Percentiles rank a stretch among this genome's conserved stretches.
Evolutionary conservation across 768 basidiomycete genomes (phyloP).

Genomic region (Leccinellum albellum): DNA sequence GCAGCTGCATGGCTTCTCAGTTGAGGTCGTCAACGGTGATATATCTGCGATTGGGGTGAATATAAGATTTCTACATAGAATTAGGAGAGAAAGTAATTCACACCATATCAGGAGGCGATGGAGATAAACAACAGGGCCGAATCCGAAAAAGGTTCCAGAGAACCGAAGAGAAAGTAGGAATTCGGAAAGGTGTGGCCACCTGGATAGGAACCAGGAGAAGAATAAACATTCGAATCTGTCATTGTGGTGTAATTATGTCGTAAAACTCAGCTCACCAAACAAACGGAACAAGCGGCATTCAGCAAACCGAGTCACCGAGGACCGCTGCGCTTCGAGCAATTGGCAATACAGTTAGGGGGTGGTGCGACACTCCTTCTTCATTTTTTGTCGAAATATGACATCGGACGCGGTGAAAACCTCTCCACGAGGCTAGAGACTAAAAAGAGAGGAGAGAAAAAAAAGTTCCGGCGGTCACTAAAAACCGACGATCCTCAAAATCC

Average conservation of each 20-base stretch:
- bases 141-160: neutral
- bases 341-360: conserved; percentile 15
- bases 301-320: conserved; percentile 5
- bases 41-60: conserved; percentile 9
- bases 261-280: conserved; percentile 27
- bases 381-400: conserved; percentile 8
- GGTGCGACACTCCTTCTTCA: conserved; percentile 1
- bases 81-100: neutral
- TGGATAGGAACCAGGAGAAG: conserved; percentile 12
- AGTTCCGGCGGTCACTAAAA: neutral
- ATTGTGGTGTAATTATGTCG: conserved; percentile 30
- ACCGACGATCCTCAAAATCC: neutral
- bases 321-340: conserved; percentile 11
- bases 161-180: conserved; percentile 4
- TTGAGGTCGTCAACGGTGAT: conserved; percentile 24
- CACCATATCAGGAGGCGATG: neutral
- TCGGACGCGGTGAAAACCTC: conserved; percentile 3
- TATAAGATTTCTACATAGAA: conserved; percentile 9
- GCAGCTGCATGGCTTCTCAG: conserved; percentile 10
- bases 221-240: conserved; percentile 14
- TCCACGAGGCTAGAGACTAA: neutral
- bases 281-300: conserved; percentile 18
- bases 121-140: neutral
- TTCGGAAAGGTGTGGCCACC: neutral
- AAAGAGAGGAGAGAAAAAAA: neutral